Conservation (phyloP, 1,139 yeast species). For the Candida sp. region DNA sequence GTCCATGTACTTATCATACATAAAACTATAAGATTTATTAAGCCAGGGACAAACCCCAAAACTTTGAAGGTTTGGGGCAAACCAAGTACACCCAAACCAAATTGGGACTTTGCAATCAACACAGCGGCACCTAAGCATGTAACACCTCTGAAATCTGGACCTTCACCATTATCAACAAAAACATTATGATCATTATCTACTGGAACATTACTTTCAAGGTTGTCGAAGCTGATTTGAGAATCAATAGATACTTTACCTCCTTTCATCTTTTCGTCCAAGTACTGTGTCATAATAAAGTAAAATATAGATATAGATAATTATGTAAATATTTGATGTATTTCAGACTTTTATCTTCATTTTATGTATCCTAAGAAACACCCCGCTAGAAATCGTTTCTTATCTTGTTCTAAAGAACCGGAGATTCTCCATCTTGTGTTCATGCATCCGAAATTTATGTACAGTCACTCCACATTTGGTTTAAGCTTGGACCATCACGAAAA, state of each 20-base stretch:
- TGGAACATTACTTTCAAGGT: background rate
- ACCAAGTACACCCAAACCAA: conserved; percentile 11
- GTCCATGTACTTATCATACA: conserved; percentile 10
- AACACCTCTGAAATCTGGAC: conserved; percentile 11
- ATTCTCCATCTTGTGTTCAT: too few species aligned
- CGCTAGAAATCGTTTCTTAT: background rate
- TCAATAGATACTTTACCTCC: background rate
- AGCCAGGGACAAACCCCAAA: conserved; percentile 10
- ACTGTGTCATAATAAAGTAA: background rate
- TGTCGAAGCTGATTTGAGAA: background rate
- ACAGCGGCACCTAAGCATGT: conserved; percentile 9
- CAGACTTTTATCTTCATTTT: background rate
- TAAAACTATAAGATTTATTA: conserved; percentile 7
- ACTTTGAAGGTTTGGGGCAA: conserved; percentile 9
- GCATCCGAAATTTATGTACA: too few species aligned
- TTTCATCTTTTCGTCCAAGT: background rate
- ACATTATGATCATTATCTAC: background rate
- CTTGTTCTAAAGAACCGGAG: too few species aligned
- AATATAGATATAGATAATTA: too few species aligned
- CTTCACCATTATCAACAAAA: conserved; percentile 4
- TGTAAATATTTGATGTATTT: too few species aligned
- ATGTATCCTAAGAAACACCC: background rate
- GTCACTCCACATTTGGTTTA: too few species aligned
- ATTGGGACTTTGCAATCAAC: conserved; percentile 9
- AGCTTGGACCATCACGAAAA: too few species aligned